Evolutionary conservation across 2,329 filamentous ascomycete species (phyloP), one percentile per base, ranked within the genome.

Genomic region (Claviceps digitariae): DNA sequence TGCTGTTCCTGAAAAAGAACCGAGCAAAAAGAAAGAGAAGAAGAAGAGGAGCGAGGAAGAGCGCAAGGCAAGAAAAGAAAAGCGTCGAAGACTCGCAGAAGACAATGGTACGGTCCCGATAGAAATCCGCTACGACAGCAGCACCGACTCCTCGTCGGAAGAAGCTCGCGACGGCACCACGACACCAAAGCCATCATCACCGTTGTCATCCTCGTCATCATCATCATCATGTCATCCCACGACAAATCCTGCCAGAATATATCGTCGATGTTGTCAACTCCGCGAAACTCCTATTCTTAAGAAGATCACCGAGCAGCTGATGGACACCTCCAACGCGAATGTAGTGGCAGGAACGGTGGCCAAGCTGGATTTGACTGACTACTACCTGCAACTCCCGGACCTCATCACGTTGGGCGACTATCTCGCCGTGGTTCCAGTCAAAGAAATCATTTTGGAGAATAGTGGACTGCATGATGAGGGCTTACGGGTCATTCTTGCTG

Each of bases 1-100:
- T 10, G 48, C 45, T 17, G 56, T 57, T n/a, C n/a, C 63, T 52
- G 61, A 72, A 25, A 72, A 70, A 64, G 78, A 68, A 43, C 71
- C 69, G 34, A 73, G 70, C 8, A 84, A 83, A 61, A 96, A 94
- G 70, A 93, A 89, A 68, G 90, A 96, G 64, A 96, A 95, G 75
- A 96, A 96, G 71, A 95, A 95, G 72, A 83, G 86, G 59, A 95
- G 87, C 43, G 91, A 96, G 65, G 90, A 91, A 55, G 91, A 96
- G 67, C 78, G 90, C 44, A 95, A 94, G 65, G 88, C 93, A 56
- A 81, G 90, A 52, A 95, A 94, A 66, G 90, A 96, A 68, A 88
- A 88, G 69, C 91, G 88, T 65, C 78, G 89, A 57, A 82, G 81
- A 64, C 81, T 88, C 60, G 91, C 90, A 25, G 87, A 95, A 64